Conservation (phyloP, 257 asterid species). For the Cinchona pubescens region DNA sequence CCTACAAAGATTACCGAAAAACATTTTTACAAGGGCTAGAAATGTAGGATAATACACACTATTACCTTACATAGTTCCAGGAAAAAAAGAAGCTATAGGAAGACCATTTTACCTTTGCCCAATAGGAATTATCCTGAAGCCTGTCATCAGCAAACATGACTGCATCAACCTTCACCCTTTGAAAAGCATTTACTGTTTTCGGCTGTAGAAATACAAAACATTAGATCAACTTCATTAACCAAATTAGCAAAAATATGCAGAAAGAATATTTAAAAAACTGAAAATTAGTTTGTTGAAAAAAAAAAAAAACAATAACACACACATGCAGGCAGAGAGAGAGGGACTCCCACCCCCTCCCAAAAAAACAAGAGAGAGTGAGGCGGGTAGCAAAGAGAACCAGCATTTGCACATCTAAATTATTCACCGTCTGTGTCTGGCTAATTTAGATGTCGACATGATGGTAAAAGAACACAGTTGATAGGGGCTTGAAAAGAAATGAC, state of each 20-base stretch:
- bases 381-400: too few species aligned
- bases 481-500: background rate
- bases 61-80: background rate
- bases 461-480: background rate
- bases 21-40: background rate
- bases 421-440: background rate
- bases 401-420: too few species aligned
- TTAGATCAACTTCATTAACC: background rate
- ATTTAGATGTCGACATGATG: background rate
- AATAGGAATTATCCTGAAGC: slow-evolving; percentile 92
- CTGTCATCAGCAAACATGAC: slow-evolving; percentile 52
- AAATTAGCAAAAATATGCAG: background rate
- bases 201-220: slow-evolving; percentile 49
- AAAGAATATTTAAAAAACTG: background rate
- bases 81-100: background rate
- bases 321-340: background rate
- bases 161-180: slow-evolving; percentile 44
- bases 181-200: slow-evolving; percentile 60
- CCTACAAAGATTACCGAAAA: slow-evolving; percentile 43
- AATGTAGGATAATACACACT: background rate
- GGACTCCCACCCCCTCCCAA: too few species aligned
- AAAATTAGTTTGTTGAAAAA: background rate
- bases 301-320: background rate
- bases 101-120: slow-evolving; percentile 76
- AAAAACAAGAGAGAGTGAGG: too few species aligned